A percentile compares a stretch with the other conserved stretches of the same genome.
Conservation (phyloP, 2,329 filamentous ascomycete genomes). For the Biscogniauxia marginata region DNA sequence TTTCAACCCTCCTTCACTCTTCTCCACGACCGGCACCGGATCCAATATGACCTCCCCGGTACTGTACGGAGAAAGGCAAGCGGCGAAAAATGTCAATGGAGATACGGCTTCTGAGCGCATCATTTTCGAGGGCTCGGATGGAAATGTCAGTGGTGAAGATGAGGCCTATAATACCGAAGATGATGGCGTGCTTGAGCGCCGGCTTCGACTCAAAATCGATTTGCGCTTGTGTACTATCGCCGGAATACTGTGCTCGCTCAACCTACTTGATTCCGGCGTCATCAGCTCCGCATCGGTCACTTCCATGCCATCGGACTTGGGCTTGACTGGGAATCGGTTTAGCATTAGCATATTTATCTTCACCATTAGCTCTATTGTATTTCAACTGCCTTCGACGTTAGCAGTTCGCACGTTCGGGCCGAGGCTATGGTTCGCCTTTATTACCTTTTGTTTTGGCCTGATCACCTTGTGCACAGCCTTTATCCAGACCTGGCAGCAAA, state of each 20-base stretch:
- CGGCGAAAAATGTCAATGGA: constrained; percentile 13
- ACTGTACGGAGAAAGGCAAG: background rate
- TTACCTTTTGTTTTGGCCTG: constrained; percentile 59
- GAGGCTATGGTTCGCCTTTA: constrained; percentile 62
- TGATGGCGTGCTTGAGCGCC: constrained; percentile 21
- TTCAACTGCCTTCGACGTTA: constrained; percentile 67
- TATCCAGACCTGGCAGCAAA: constrained; percentile 64
- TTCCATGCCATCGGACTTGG: constrained; percentile 63
- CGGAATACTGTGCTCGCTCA: constrained; percentile 67
- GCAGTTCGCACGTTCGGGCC: constrained; percentile 65
- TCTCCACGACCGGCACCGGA: background rate
- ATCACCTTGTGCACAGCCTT: constrained; percentile 70
- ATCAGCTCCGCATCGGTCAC: constrained; percentile 70
- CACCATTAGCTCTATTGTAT: constrained; percentile 65
- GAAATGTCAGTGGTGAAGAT: constrained; percentile 5
- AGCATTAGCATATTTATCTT: constrained; percentile 73
- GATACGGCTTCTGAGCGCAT: constrained; percentile 12
- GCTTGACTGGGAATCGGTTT: constrained; percentile 63
- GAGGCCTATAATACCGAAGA: constrained; percentile 8
- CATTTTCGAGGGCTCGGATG: constrained; percentile 10
- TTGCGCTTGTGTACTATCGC: constrained; percentile 68
- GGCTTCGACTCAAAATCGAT: constrained; percentile 60
- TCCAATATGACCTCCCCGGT: constrained; percentile 11
- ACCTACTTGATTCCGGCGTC: constrained; percentile 68
- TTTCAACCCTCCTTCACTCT: background rate